phyloP scores from a whole-genome alignment of 179 eudicot species.

The Beta macrorhiza region DNA sequence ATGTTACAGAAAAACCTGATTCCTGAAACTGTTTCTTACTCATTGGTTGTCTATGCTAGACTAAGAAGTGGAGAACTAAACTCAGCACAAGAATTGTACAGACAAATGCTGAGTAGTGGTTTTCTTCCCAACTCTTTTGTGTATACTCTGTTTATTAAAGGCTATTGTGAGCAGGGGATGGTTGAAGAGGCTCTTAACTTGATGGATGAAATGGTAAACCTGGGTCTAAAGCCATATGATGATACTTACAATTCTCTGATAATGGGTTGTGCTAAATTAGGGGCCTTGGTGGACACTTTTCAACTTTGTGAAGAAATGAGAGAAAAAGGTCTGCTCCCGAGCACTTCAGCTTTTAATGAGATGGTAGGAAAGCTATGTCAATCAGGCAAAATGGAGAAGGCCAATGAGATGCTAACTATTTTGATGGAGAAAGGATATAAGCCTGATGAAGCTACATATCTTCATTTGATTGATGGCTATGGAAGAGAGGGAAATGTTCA shows the following conservation, averaged over 20 bases:
- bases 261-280: constrained; percentile 42
- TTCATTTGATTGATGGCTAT: constrained; percentile 63
- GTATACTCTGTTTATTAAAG: constrained; percentile 51
- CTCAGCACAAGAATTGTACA: constrained; percentile 61
- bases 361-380: constrained; percentile 56
- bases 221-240: constrained; percentile 57
- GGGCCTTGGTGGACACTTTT: constrained; percentile 44
- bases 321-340: constrained; percentile 54
- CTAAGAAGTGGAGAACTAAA: constrained; percentile 50
- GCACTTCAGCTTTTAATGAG: constrained; percentile 51
- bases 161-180: constrained; percentile 56
- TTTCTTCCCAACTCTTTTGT: constrained; percentile 70
- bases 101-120: constrained; percentile 74
- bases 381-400: constrained; percentile 42
- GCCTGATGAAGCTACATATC: constrained; percentile 55
- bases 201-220: constrained; percentile 53
- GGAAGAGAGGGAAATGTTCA: constrained; percentile 48
- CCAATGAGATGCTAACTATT: constrained; percentile 61
- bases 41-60: constrained; percentile 61
- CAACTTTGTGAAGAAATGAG: constrained; percentile 57
- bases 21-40: constrained; percentile 62
- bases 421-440: constrained; percentile 61
- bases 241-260: constrained; percentile 65
- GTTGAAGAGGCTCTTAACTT: constrained; percentile 54
- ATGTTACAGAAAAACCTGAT: constrained; percentile 69